Evolutionary conservation across 106 monocot species (phyloP).

Genomic region (Gastrodia elata): DNA sequence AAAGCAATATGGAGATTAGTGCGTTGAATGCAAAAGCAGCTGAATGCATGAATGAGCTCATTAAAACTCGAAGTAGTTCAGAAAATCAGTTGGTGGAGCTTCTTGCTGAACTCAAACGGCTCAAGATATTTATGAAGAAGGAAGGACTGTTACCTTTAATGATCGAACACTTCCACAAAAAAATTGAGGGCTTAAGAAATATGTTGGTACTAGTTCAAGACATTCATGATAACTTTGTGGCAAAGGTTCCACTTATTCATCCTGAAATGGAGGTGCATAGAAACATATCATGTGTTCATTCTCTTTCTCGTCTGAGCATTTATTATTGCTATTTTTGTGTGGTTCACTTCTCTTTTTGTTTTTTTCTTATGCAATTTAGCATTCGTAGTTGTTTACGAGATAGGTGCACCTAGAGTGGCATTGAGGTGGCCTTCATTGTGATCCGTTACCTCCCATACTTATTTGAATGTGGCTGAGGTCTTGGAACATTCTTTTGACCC

Average conservation of each 20-base stretch:
- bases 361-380: background rate
- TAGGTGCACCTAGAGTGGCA: background rate
- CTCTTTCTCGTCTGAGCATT: conserved; percentile 6
- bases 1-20: conserved; percentile 37
- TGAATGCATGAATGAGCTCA: conserved; percentile 62
- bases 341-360: background rate
- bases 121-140: conserved; percentile 47
- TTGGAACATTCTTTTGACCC: background rate
- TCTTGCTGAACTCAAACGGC: conserved; percentile 33
- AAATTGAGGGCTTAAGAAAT: conserved; percentile 31
- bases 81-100: conserved; percentile 40
- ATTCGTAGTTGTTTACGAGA: background rate
- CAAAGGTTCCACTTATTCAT: conserved; percentile 20
- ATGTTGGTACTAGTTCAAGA: conserved; percentile 50
- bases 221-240: conserved; percentile 45
- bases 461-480: background rate
- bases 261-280: conserved; percentile 45
- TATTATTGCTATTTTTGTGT: too few species aligned
- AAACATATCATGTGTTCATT: background rate
- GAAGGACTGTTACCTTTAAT: conserved; percentile 32
- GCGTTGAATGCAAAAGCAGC: conserved; percentile 50
- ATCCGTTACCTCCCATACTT: too few species aligned
- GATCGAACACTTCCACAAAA: conserved; percentile 50
- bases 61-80: conserved; percentile 24
- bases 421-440: background rate